Evolutionary conservation across 169 alveolate genomes (phyloP).

Genomic region (Eimeria sp.): DNA sequence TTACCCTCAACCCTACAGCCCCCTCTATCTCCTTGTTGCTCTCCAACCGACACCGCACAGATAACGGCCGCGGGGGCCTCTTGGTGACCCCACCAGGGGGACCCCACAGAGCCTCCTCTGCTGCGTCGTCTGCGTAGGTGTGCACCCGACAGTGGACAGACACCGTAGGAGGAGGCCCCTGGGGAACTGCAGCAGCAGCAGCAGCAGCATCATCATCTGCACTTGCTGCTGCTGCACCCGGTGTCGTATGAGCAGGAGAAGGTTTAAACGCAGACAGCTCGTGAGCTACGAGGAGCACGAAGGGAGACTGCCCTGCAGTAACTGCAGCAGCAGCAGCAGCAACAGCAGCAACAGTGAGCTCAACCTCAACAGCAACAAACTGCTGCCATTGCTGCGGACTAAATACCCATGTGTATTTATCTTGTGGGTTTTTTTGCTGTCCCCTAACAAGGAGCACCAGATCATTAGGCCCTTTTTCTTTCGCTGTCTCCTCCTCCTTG

Average conservation of each 20-base stretch:
- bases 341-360: slow-evolving; percentile 16
- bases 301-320: not conserved
- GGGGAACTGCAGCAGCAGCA: not conserved
- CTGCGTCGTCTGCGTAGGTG: slow-evolving; percentile 31
- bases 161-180: slow-evolving; percentile 20
- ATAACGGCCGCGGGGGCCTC: slow-evolving; percentile 1
- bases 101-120: not conserved
- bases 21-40: not conserved
- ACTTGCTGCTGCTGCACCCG: not conserved
- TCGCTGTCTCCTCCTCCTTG: not conserved
- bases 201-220: not conserved
- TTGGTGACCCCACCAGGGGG: not conserved
- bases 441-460: not conserved
- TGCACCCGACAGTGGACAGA: slow-evolving; percentile 40
- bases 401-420: not conserved
- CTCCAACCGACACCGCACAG: slow-evolving; percentile 42
- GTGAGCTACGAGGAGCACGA: slow-evolving; percentile 22
- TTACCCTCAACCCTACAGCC: not conserved
- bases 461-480: not conserved
- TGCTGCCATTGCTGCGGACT: slow-evolving; percentile 38
- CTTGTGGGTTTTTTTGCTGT: not conserved
- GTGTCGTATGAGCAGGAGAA: not conserved
- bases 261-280: not conserved
- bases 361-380: not conserved
- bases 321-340: slow-evolving; percentile 49